Conservation (phyloP, 139 green algal genomes). For the Auxenochlorella pyrenoidosa region DNA sequence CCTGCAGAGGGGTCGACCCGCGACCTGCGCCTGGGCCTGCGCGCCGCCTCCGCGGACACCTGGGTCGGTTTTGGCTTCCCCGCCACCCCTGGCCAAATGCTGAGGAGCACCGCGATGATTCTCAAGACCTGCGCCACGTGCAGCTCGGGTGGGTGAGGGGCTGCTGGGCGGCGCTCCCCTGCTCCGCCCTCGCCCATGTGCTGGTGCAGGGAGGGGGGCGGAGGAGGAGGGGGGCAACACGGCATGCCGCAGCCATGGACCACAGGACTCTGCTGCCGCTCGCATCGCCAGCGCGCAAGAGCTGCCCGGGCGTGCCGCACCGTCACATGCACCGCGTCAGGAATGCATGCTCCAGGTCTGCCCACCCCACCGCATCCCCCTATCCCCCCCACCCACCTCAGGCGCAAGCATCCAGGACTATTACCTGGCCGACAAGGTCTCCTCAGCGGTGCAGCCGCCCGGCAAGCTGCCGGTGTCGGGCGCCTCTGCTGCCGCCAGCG, state of each 20-base stretch:
- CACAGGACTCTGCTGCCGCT: background rate
- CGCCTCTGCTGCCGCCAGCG: background rate
- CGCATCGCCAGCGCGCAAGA: background rate
- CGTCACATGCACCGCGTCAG: too few species aligned
- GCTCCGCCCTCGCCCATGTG: too few species aligned
- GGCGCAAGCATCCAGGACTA: constrained; percentile 40
- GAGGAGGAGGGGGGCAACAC: background rate
- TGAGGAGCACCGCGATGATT: constrained; percentile 43
- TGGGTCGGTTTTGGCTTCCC: constrained; percentile 60
- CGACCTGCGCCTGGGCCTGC: background rate
- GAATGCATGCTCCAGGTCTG: too few species aligned
- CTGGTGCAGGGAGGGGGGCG: background rate
- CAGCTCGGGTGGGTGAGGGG: background rate
- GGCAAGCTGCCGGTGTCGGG: constrained; percentile 33
- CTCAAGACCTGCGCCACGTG: constrained; percentile 25
- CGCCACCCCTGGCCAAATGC: constrained; percentile 37
- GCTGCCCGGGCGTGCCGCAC: too few species aligned
- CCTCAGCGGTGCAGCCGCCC: constrained; percentile 25
- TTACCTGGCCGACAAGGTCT: constrained; percentile 13
- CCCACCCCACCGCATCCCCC: too few species aligned
- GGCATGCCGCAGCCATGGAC: constrained; percentile 4
- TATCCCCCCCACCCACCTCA: background rate
- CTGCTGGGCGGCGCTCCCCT: too few species aligned
- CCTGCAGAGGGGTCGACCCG: background rate
- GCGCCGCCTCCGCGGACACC: background rate